phyloP scores from a whole-genome alignment of 2,329 filamentous ascomycete species.

The Pseudocercospora musae region DNA sequence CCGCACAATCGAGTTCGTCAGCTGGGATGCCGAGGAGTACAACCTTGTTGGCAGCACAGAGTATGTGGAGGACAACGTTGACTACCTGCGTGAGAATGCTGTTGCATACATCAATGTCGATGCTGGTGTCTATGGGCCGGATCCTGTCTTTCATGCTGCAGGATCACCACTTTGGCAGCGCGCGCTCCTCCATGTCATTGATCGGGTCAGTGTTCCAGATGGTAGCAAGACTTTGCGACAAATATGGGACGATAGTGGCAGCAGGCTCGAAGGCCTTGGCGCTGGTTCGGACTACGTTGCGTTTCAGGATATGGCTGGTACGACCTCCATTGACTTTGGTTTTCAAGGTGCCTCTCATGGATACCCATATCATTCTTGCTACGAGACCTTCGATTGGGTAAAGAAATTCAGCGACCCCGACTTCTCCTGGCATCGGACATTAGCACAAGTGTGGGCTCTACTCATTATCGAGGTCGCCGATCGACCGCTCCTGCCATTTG shows the following conservation, averaged over 20 bases:
- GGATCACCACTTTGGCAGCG: conserved; percentile 78
- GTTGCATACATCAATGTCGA: conserved; percentile 92
- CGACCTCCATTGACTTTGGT: conserved; percentile 78
- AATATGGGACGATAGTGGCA: conserved; percentile 67
- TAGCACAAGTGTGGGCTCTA: conserved; percentile 76
- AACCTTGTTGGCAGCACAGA: conserved; percentile 93
- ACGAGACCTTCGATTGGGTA: conserved; percentile 89
- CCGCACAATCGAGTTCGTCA: conserved; percentile 94
- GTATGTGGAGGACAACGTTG: conserved; percentile 81
- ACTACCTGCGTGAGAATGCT: conserved; percentile 67
- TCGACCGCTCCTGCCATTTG: conserved; percentile 75
- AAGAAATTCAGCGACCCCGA: conserved; percentile 69
- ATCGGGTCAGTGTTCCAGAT: conserved; percentile 69
- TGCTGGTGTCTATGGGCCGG: conserved; percentile 67
- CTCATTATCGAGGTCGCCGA: conserved; percentile 84
- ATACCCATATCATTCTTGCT: conserved; percentile 76
- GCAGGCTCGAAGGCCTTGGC: conserved; percentile 65
- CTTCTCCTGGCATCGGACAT: conserved; percentile 74
- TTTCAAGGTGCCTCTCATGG: conserved; percentile 61
- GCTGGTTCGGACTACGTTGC: conserved; percentile 79
- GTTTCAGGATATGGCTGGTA: conserved; percentile 89
- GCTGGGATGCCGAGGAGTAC: conserved; percentile 92
- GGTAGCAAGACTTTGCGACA: conserved; percentile 69
- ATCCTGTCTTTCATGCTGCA: conserved; percentile 65
- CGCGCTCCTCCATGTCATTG: conserved; percentile 68